A percentile compares a stretch with the other conserved stretches of the same genome.
Evolutionary conservation across 192 early-diverging fungal genomes (phyloP).

Genomic region (Dimargaris cristalligena): DNA sequence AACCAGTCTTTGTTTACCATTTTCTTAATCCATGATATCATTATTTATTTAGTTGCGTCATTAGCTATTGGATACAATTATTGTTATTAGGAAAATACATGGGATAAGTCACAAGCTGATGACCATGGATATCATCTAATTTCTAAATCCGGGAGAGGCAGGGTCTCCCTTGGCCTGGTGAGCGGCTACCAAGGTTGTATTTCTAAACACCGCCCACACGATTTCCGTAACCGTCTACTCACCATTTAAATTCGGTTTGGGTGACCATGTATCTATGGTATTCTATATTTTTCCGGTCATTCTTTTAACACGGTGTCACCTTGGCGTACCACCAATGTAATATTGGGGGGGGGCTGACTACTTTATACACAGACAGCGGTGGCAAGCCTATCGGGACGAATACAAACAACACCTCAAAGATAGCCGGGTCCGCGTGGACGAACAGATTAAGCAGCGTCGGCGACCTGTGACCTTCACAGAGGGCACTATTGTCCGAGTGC

Average conservation of each 20-base stretch:
- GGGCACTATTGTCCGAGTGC: conserved; percentile 9
- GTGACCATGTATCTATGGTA: no score
- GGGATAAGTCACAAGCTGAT: not conserved
- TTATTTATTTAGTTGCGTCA: not conserved
- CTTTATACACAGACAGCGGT: not conserved
- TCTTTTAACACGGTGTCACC: not conserved
- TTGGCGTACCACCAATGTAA: no score
- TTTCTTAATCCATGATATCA: not conserved
- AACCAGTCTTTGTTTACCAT: not conserved
- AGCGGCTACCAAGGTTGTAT: no score
- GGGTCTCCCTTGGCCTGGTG: no score
- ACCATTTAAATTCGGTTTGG: no score
- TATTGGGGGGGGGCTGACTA: no score
- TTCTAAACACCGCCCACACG: no score
- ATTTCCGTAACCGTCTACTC: no score
- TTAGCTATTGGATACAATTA: not conserved
- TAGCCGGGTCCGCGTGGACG: not conserved
- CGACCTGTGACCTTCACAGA: conserved; percentile 2
- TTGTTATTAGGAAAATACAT: not conserved
- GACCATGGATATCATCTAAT: no score
- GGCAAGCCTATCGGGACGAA: not conserved
- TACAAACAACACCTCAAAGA: not conserved
- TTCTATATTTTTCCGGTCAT: not conserved
- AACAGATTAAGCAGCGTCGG: not conserved
- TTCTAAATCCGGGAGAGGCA: no score